These are phyloP conservation scores for Plasmodium knowlesi DNA, from an alignment of 169 alveolate genomes.

Conservation along the genomic window DNA sequence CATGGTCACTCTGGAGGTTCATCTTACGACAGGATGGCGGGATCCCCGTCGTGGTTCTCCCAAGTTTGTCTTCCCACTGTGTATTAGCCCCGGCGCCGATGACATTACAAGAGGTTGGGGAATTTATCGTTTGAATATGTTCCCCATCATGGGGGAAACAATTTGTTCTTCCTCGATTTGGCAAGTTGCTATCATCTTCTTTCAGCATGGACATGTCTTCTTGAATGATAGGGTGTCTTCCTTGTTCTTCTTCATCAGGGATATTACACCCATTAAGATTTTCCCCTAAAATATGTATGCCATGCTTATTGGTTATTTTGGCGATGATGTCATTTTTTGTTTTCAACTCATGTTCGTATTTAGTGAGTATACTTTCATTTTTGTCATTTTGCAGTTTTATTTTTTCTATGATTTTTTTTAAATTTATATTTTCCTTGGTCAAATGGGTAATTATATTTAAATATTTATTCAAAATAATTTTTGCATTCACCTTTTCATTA, in stretches of 20 bases:
- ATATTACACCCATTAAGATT: background rate
- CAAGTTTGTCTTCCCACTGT: background rate
- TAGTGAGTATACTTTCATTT: conserved; percentile 26
- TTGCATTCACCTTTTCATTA: conserved; percentile 47
- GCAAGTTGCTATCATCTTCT: background rate
- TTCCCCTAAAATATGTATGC: background rate
- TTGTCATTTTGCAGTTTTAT: background rate
- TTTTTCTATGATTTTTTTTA: conserved; percentile 56
- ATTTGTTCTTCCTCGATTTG: background rate
- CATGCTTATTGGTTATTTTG: background rate
- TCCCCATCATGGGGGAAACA: background rate
- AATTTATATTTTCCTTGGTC: conserved; percentile 63
- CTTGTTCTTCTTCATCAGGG: background rate
- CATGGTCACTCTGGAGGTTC: background rate
- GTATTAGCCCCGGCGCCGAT: background rate
- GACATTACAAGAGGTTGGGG: background rate
- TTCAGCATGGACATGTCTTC: background rate
- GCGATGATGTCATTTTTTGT: conserved; percentile 48
- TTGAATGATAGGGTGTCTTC: background rate
- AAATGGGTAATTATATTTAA: conserved; percentile 43
- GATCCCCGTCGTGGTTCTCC: background rate
- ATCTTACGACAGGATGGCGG: background rate
- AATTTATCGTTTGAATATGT: background rate
- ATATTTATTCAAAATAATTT: conserved; percentile 53
- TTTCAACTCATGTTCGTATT: conserved; percentile 65